Evolutionary conservation across 768 basidiomycete species (phyloP), one percentile per base, ranked within the genome.

Genomic region (Lactifluus piperatus): DNA sequence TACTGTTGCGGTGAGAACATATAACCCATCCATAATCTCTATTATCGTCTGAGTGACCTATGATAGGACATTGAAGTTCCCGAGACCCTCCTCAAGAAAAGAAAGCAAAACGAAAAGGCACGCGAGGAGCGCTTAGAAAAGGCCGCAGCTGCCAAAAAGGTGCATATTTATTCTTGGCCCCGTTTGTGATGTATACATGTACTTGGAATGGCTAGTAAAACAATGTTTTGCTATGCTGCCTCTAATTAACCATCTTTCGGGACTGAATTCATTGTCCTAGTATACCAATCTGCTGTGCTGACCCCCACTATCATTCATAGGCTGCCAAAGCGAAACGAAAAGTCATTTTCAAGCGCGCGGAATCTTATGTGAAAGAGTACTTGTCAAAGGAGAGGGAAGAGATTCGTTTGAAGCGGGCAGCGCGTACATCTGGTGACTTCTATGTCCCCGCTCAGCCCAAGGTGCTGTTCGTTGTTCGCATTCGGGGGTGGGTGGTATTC

Each of bases 1-100:
- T 26, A 49, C 46, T 32, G 50, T 49, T 34, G 26, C 48, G 51
- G 59, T 58, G 34, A 58, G 54, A 39, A 36, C 8, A 44, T 20
- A n/a, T 48, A 22, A 10, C 54, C n/a, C 37, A 14, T 36, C 37
- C 10, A 56, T 30, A 45, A 43, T 43, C 43, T 56, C n/a, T 20
- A 2, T 30, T 36, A 45, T 52, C 47, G 49, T 55, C 62, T 63
- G 49, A 59, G 51, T 32, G 49, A n/a, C 22, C 26, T 43, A 10
- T 27, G 51, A 62, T 68, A 92, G 90, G 83, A 85, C 71, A 85
- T 97, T 73, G 89, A 94, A 84, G 94, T 95, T 77, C 94, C 94
- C 74, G 94, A 97, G 86, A 97, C 94, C 71, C 86, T 97, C 80
- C 91, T 97, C 80, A 97, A 97, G 84, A 97, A 95, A 81, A 86